Percentiles rank a stretch among this genome's conserved stretches.
Evolutionary conservation across 2,329 filamentous ascomycete species (phyloP).

Genomic region (Botrytis squamosa): DNA sequence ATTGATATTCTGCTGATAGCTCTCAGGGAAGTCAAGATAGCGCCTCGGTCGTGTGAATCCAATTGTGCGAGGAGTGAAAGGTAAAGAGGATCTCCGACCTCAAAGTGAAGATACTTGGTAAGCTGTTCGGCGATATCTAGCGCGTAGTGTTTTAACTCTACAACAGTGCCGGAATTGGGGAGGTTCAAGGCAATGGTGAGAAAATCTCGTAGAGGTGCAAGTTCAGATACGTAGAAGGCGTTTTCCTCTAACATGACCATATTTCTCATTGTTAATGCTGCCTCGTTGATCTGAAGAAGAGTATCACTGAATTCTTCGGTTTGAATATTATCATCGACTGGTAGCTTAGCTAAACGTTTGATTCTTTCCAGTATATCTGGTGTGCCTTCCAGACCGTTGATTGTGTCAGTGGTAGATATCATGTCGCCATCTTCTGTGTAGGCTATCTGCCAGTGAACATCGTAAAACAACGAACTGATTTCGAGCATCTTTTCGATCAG

Average conservation of each 20-base stretch:
- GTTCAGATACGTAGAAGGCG: constrained; percentile 73
- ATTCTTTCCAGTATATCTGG: constrained; percentile 72
- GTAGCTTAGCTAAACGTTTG: constrained; percentile 56
- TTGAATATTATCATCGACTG: constrained; percentile 67
- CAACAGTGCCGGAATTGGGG: constrained; percentile 67
- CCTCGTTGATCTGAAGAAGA: constrained; percentile 78
- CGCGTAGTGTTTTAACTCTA: constrained; percentile 86
- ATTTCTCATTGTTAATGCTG: constrained; percentile 84
- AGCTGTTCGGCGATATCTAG: constrained; percentile 90
- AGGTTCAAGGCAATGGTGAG: constrained; percentile 79
- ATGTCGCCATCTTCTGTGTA: constrained; percentile 63
- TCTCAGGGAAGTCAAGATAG: constrained; percentile 75
- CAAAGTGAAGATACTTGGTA: constrained; percentile 74
- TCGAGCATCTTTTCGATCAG: constrained; percentile 82
- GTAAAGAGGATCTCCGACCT: constrained; percentile 75
- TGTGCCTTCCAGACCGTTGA: constrained; percentile 67
- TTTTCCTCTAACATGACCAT: constrained; percentile 96
- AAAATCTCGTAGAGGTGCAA: constrained; percentile 74
- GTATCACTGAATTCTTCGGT: constrained; percentile 68
- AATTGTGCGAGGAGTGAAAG: constrained; percentile 65
- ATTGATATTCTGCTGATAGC: constrained; percentile 86
- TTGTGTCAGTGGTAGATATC: constrained; percentile 48
- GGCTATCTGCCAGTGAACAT: constrained; percentile 76
- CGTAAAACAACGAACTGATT: constrained; percentile 74
- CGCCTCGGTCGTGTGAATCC: constrained; percentile 72